Evolutionary conservation across 2,329 filamentous ascomycete genomes (phyloP).

Genomic region (Boeremia lycopersici): DNA sequence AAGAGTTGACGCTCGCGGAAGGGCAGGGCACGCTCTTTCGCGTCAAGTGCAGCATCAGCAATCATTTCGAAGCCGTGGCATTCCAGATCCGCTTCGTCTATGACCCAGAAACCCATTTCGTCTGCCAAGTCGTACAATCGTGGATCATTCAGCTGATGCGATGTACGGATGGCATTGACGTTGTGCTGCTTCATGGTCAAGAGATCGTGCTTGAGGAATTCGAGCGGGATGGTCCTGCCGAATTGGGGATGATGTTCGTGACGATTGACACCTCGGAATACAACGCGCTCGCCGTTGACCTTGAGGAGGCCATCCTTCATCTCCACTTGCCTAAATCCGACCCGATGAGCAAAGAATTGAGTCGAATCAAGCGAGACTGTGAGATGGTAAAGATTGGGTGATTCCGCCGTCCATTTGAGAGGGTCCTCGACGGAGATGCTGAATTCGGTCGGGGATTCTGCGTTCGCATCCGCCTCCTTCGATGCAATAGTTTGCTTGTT

Average conservation of each 20-base stretch:
- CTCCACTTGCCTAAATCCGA: slow-evolving; percentile 70
- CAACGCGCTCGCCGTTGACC: slow-evolving; percentile 67
- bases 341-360: slow-evolving; percentile 57
- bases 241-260: slow-evolving; percentile 72
- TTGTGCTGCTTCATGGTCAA: slow-evolving; percentile 73
- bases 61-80: slow-evolving; percentile 53
- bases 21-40: slow-evolving; percentile 52
- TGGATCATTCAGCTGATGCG: slow-evolving; percentile 70
- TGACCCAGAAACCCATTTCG: slow-evolving; percentile 70
- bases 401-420: slow-evolving; percentile 72
- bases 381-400: slow-evolving; percentile 65
- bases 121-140: slow-evolving; percentile 65
- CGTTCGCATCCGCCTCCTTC: slow-evolving; percentile 18
- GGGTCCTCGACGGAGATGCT: slow-evolving; percentile 59
- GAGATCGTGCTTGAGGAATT: slow-evolving; percentile 67
- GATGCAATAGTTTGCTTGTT: slow-evolving; percentile 34
- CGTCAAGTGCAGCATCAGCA: slow-evolving; percentile 33
- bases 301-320: slow-evolving; percentile 64
- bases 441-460: slow-evolving; percentile 29
- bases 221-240: slow-evolving; percentile 67
- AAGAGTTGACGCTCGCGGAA: slow-evolving; percentile 66
- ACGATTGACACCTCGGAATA: slow-evolving; percentile 69
- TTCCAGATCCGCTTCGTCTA: slow-evolving; percentile 61
- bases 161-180: slow-evolving; percentile 72
- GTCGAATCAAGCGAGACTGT: slow-evolving; percentile 50